Percentiles rank a stretch among this genome's conserved stretches.
phyloP scores from a whole-genome alignment of 2,329 filamentous ascomycete genomes.

The Botrytis fabae region DNA sequence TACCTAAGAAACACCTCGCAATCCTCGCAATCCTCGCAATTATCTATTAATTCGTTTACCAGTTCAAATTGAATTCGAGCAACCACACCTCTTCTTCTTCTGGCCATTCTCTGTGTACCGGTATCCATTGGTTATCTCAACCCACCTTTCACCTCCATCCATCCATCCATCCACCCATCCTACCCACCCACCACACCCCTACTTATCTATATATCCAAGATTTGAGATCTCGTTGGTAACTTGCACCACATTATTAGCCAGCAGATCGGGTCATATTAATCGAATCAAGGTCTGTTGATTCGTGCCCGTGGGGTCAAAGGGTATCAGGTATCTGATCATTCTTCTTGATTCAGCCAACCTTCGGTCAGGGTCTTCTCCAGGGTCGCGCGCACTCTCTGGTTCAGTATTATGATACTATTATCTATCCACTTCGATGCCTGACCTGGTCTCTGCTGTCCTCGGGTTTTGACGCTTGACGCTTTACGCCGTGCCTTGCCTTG shows the following conservation, averaged over 20 bases:
- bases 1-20: neutral
- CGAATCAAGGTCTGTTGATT: neutral
- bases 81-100: neutral
- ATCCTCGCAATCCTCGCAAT: neutral
- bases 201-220: neutral
- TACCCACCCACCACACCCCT: neutral
- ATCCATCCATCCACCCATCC: neutral
- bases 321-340: neutral
- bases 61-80: neutral
- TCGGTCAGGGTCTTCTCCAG: neutral
- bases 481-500: no score
- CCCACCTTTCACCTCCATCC: no score
- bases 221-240: constrained; percentile 8
- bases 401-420: no score
- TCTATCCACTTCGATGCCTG: neutral
- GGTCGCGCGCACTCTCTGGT: neutral
- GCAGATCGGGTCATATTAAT: neutral
- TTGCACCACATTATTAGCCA: neutral
- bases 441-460: no score
- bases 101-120: neutral
- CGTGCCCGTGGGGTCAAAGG: neutral
- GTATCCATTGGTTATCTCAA: no score
- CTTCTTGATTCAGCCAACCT: no score
- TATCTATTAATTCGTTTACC: neutral
- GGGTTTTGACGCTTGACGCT: no score